Evolutionary conservation across 352 stramenopile genomes (phyloP), one percentile per base, ranked within the genome.

Genomic region (Phytophthora tubulina): DNA sequence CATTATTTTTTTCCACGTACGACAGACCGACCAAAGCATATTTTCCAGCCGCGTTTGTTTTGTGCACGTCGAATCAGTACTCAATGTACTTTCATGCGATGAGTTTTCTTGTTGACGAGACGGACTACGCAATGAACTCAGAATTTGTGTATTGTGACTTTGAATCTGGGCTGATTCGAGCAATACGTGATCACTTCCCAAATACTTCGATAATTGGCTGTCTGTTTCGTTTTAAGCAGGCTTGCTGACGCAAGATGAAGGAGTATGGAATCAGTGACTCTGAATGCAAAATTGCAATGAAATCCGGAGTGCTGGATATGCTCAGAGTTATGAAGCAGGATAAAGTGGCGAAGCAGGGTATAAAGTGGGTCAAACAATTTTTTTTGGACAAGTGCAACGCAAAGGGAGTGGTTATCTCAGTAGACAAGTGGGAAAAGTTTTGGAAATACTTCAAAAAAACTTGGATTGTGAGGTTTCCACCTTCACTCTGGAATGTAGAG

Each of bases 401-500:
- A 1, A 4, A 2, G 5, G 31, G 11, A 2, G 14, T 57, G 3
- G 1, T 5, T 4, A 49, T 69, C 9, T 65, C 38, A 2, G 1
- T 1, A 3, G 2, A 14, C 0, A 72, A 70, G 6, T 73, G 59
- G 71, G 2, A 1, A 3, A 6, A 7, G 6, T 72, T 72, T 27
- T 76, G 51, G 55, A 0, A 11, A 15, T 80, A 77, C 38, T 70
- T 75, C 30, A 17, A 35, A 0, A 2, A 46, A 3, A 75, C 61
- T 0, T 81, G 65, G 58, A 30, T 78, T 41, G 32, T 49, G 0
- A 31, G 10, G 1, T 73, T 65, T 36, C 9, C 15, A 1, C 57
- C 57, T 1, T 17, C 5, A n/a, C 13, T 63, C 3, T 50, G 42
- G 51, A 69, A 69, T 21, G 51, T 63, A 6, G n/a, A 54, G 5